phyloP scores from a whole-genome alignment of 2,329 filamentous ascomycete genomes.

The Fusarium miscanthi region DNA sequence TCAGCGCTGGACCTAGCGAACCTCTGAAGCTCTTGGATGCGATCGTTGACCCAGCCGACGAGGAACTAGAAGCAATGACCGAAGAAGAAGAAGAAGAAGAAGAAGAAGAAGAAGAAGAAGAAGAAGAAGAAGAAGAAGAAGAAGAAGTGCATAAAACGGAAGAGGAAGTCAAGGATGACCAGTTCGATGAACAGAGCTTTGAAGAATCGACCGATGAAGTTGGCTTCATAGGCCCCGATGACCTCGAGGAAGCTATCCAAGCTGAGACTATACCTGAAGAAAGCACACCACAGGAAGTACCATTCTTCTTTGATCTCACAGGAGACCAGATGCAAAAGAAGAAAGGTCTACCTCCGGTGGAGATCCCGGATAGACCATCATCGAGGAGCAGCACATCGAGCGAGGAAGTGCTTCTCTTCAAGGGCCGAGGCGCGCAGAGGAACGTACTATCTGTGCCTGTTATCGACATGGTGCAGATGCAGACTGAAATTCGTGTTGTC shows the following conservation, averaged over 20 bases:
- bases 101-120: too few relatives aligned
- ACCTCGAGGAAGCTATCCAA: conserved; percentile 35
- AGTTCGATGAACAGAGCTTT: neutral
- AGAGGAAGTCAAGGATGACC: neutral
- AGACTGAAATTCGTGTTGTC: conserved; percentile 49
- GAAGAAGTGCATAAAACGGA: neutral
- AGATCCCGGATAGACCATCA: conserved; percentile 32
- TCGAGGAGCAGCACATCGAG: conserved; percentile 61
- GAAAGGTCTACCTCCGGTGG: neutral
- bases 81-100: neutral
- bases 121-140: too few relatives aligned
- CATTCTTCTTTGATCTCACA: conserved; percentile 54
- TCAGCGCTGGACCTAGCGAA: conserved; percentile 64
- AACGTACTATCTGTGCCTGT: conserved; percentile 28
- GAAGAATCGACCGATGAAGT: neutral
- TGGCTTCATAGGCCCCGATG: conserved; percentile 37
- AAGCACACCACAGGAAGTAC: conserved; percentile 3
- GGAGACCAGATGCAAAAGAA: conserved; percentile 40
- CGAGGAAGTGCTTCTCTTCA: conserved; percentile 75
- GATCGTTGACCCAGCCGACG: conserved; percentile 27
- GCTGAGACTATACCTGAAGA: neutral
- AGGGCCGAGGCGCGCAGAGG: conserved; percentile 59
- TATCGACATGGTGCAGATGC: conserved; percentile 46
- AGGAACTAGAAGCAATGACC: neutral
- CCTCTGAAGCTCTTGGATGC: conserved; percentile 58